A percentile compares a stretch with the other conserved stretches of the same genome.
Conservation (phyloP, 2,329 filamentous ascomycete species). For the Amylocarpus encephaloides region DNA sequence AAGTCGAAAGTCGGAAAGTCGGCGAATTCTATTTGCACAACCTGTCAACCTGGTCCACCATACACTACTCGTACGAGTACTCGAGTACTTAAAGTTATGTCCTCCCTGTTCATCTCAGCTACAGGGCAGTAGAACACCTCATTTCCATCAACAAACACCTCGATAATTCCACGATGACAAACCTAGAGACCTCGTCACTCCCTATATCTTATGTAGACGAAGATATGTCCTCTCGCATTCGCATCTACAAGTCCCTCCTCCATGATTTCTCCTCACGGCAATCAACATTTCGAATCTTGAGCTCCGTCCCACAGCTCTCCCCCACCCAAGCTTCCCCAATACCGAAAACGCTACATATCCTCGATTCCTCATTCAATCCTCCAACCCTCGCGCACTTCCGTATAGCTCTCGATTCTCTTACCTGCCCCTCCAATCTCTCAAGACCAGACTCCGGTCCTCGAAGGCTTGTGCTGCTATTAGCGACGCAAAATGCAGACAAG, state of each 20-base stretch:
- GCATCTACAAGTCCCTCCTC: slow-evolving; percentile 19
- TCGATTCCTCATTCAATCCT: slow-evolving; percentile 65
- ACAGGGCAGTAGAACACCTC: too few relatives aligned
- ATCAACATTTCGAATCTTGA: slow-evolving; percentile 25
- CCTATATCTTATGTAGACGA: neutral
- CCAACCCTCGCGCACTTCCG: slow-evolving; percentile 55
- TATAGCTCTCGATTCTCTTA: slow-evolving; percentile 47
- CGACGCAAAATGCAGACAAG: slow-evolving; percentile 62
- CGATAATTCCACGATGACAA: slow-evolving; percentile 4
- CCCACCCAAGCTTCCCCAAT: slow-evolving; percentile 11
- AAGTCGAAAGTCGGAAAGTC: too few relatives aligned
- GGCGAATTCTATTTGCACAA: too few relatives aligned
- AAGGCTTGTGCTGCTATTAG: slow-evolving; percentile 52
- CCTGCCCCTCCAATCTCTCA: slow-evolving; percentile 8
- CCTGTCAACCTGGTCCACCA: too few relatives aligned
- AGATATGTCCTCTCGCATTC: slow-evolving; percentile 17
- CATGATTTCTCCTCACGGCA: slow-evolving; percentile 23
- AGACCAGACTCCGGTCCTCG: neutral
- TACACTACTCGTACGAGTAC: too few relatives aligned
- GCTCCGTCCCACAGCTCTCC: slow-evolving; percentile 13
- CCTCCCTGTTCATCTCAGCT: too few relatives aligned
- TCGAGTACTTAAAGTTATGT: too few relatives aligned
- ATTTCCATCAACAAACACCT: neutral
- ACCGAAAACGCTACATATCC: slow-evolving; percentile 43
- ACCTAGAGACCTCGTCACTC: neutral